phyloP scores from a whole-genome alignment of 106 monocot genomes.

The Allium cepa region DNA sequence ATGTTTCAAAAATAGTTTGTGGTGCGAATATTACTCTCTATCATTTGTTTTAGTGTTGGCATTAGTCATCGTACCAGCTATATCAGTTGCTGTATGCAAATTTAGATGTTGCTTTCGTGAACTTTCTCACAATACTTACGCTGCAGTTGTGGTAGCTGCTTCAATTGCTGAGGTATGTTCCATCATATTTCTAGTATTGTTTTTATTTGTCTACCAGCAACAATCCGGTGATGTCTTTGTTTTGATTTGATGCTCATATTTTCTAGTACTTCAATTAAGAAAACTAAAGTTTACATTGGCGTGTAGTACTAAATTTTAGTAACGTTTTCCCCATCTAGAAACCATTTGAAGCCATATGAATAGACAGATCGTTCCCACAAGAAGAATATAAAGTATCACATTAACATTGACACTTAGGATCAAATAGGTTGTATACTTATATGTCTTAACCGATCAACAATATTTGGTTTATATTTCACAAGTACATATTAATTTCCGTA shows the following conservation, averaged over 20 bases:
- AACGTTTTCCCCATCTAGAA: too few relatives aligned
- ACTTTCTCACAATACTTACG: slow-evolving; percentile 96
- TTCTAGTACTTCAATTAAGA: too few relatives aligned
- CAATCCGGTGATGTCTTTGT: too few relatives aligned
- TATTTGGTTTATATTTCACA: slow-evolving; percentile 5
- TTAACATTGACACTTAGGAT: slow-evolving; percentile 88
- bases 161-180: too few relatives aligned
- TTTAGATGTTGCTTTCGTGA: slow-evolving; percentile 96
- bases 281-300: too few relatives aligned
- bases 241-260: too few relatives aligned
- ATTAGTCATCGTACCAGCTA: slow-evolving; percentile 62
- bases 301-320: too few relatives aligned
- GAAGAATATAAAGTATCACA: slow-evolving; percentile 79
- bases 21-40: slow-evolving; percentile 2
- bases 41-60: slow-evolving; percentile 57
- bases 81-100: slow-evolving; percentile 81
- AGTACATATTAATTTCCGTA: background rate
- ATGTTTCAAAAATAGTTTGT: too few relatives aligned
- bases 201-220: too few relatives aligned
- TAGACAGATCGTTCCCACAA: slow-evolving; percentile 93
- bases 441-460: background rate
- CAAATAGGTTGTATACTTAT: slow-evolving; percentile 89
- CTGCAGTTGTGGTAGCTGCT: too few relatives aligned
- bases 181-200: slow-evolving; percentile 74
- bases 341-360: slow-evolving; percentile 57